A percentile compares a stretch with the other conserved stretches of the same genome.
Conservation (phyloP, 2,329 filamentous ascomycete species). For the Hymenoscyphus repandus region DNA sequence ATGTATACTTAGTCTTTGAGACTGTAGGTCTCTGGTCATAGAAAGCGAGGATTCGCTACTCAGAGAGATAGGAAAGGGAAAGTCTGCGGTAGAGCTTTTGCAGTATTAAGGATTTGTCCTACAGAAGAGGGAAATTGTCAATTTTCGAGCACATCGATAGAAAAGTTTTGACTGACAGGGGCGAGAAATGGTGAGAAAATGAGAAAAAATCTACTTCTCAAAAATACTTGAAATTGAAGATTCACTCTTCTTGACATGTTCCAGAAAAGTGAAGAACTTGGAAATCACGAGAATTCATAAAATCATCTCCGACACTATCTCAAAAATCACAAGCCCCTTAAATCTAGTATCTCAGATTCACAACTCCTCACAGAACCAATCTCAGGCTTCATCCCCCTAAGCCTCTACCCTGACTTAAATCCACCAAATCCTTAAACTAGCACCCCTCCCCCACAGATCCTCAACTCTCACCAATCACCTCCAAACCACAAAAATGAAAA, state of each 20-base stretch:
- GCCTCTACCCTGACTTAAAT: neutral
- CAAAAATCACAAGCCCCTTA: neutral
- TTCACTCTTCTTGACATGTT: neutral
- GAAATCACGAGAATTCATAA: neutral
- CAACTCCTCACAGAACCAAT: neutral
- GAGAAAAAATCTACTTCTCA: neutral
- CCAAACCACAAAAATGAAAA: neutral
- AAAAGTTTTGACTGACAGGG: neutral
- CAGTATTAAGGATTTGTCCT: neutral
- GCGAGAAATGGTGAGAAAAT: neutral
- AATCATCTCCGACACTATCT: neutral
- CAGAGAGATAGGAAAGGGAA: too few species aligned
- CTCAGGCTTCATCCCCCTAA: neutral
- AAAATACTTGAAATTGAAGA: neutral
- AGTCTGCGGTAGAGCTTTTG: neutral
- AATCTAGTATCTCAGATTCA: neutral
- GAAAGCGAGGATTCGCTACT: too few species aligned
- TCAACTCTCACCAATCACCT: neutral
- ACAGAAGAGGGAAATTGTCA: neutral
- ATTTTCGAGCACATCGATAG: neutral
- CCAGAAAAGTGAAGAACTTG: neutral
- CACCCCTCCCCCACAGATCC: neutral
- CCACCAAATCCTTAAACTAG: neutral
- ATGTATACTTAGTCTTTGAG: neutral
- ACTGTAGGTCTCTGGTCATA: neutral